Conservation (phyloP, 2,329 filamentous ascomycete species). For the Trichophyton rubrum region DNA sequence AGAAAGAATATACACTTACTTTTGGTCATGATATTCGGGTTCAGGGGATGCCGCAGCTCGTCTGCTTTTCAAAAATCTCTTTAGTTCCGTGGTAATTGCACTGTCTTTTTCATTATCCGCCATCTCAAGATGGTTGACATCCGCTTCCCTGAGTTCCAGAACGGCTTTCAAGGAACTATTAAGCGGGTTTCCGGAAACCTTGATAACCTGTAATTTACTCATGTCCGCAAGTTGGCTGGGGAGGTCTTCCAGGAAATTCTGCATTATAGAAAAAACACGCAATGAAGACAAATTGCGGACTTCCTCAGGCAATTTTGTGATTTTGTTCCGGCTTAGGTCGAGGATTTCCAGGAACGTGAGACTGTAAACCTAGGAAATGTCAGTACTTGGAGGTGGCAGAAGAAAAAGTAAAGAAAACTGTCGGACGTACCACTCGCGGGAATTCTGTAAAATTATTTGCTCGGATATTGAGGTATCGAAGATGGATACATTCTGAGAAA, state of each 20-base stretch:
- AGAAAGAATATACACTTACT: neutral
- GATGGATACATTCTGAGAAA: slow-evolving; percentile 37
- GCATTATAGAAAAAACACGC: slow-evolving; percentile 77
- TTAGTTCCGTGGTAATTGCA: slow-evolving; percentile 48
- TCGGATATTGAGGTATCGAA: slow-evolving; percentile 40
- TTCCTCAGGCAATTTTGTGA: slow-evolving; percentile 63
- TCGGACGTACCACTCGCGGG: slow-evolving; percentile 46
- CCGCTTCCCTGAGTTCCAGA: slow-evolving; percentile 52
- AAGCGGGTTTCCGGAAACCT: slow-evolving; percentile 78
- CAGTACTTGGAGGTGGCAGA: neutral
- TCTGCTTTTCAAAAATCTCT: slow-evolving; percentile 43
- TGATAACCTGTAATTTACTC: slow-evolving; percentile 76
- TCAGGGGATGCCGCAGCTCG: slow-evolving; percentile 29
- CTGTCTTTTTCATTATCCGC: slow-evolving; percentile 50
- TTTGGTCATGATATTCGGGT: slow-evolving; percentile 28
- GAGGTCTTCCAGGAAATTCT: slow-evolving; percentile 74
- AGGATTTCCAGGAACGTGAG: slow-evolving; percentile 81
- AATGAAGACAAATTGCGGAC: slow-evolving; percentile 71
- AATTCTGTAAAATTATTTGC: slow-evolving; percentile 46
- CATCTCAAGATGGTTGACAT: slow-evolving; percentile 44
- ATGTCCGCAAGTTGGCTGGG: slow-evolving; percentile 79
- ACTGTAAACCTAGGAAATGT: slow-evolving; percentile 57
- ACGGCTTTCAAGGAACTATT: slow-evolving; percentile 63
- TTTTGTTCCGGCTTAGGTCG: slow-evolving; percentile 79
- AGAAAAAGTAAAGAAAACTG: neutral